Evolutionary conservation across 2,329 filamentous ascomycete genomes (phyloP), one percentile per base, ranked within the genome.

Genomic region (Diaporthe aspalathi): DNA sequence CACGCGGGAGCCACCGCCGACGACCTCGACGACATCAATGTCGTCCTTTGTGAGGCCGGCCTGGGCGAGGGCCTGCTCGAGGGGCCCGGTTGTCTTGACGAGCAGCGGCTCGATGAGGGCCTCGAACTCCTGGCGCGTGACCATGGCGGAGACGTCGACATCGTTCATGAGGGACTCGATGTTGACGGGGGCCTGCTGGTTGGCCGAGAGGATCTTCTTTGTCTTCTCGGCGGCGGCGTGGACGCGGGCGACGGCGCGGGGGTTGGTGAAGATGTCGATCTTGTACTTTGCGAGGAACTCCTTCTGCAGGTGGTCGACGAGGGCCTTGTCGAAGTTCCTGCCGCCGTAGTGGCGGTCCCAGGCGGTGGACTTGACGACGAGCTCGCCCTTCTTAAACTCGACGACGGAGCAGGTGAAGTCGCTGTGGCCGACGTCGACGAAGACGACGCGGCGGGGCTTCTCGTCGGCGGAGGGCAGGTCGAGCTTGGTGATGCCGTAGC

Each of bases 81-180:
- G 86, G 70, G 95, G 94, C 66, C 83, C 80, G 67, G 91, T 90
- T 73, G 90, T 89, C 76, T 93, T 91, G 77, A 89, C 87, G 45
- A 99, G 87, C 67, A 98, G 87, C 54, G 95, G 94, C 85, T 94
- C 90, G 74, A 98, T 90, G 81, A 99, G 91, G 74, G 92, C 91
- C 87, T 99, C 96, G 71, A 99, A 91, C 81, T 98, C 95, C 80
- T 97, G 93, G 74, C 96, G 93, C 82, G 95, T 98, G 79, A 99
- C 88, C 88, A 97, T 92, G 73, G 92, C 87, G 68, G 90, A 90
- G 47, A 97, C 96, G 81, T 99, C 96, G 73, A 97, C 87, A 81
- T 99, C 96, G 83, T 98, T 97, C 95, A 99, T 98, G 77, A 99
- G 87, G 45, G 95, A 98, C 87, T 99, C 96, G 79, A 99, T 97